Evolutionary conservation across 2,329 filamentous ascomycete species (phyloP).

Genomic region (Sclerotinia subarctica): DNA sequence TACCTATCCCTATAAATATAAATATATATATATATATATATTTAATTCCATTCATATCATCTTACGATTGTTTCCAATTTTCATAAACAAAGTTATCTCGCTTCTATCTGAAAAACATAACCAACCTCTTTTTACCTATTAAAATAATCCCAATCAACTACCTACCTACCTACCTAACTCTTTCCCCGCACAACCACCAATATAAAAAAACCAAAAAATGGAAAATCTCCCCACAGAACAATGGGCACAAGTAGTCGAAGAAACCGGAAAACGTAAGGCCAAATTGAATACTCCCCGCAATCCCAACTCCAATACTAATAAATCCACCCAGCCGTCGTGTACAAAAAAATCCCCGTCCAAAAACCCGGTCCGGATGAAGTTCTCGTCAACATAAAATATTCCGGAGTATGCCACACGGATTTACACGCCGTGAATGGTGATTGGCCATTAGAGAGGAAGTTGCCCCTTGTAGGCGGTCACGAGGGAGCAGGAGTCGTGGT

Average conservation of each 20-base stretch:
- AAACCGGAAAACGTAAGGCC: slow-evolving; percentile 67
- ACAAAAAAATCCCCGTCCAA: slow-evolving; percentile 78
- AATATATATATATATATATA: no score
- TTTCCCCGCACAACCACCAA: not conserved
- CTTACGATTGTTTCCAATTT: no score
- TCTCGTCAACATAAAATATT: slow-evolving; percentile 86
- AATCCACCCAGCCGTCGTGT: slow-evolving; percentile 52
- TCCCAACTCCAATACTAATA: not conserved
- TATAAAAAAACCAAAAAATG: slow-evolving; percentile 26
- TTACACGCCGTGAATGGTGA: slow-evolving; percentile 80
- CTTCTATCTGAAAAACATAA: not conserved
- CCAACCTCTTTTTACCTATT: no score
- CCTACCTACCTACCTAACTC: no score
- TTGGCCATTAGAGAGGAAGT: slow-evolving; percentile 80
- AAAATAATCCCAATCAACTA: no score
- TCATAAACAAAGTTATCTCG: no score
- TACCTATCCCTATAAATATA: no score
- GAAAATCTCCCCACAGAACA: slow-evolving; percentile 71
- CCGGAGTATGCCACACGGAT: slow-evolving; percentile 88
- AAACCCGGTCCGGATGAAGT: slow-evolving; percentile 86
- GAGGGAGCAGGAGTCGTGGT: slow-evolving; percentile 81
- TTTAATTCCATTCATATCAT: not conserved
- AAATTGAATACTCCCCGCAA: slow-evolving; percentile 15
- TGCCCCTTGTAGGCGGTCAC: slow-evolving; percentile 81
- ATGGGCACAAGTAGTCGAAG: slow-evolving; percentile 88